These are phyloP conservation scores for Fonsecaea pedrosoi DNA, from an alignment of 2,329 filamentous ascomycete species.

Conservation along the genomic window DNA sequence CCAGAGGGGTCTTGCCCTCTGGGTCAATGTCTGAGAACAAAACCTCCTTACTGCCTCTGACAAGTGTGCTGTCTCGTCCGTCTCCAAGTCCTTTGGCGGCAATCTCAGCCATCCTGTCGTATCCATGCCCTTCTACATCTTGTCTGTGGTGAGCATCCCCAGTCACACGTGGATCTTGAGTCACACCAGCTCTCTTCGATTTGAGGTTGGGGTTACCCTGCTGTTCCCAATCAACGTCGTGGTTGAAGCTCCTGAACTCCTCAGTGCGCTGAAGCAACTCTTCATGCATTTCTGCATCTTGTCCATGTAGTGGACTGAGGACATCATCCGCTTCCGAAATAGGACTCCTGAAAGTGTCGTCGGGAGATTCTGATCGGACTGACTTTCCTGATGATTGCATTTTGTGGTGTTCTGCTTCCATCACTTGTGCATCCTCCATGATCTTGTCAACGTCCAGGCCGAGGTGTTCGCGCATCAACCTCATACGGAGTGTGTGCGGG, in stretches of 20 bases:
- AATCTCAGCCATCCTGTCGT: constrained; percentile 75
- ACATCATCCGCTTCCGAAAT: constrained; percentile 26
- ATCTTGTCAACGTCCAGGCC: constrained; percentile 95
- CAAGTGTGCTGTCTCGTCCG: constrained; percentile 74
- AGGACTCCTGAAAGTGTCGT: constrained; percentile 34
- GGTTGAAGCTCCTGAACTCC: constrained; percentile 72
- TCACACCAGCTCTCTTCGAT: constrained; percentile 59
- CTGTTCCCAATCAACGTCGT: constrained; percentile 71
- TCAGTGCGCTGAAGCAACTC: constrained; percentile 64
- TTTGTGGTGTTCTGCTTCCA: constrained; percentile 66
- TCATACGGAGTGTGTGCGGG: constrained; percentile 88
- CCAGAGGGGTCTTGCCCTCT: constrained; percentile 68
- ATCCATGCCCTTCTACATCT: constrained; percentile 79
- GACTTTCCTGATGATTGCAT: constrained; percentile 56
- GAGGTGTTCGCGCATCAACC: constrained; percentile 94
- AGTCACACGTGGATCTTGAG: constrained; percentile 64
- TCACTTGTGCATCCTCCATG: constrained; percentile 75
- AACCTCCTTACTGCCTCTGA: constrained; percentile 71
- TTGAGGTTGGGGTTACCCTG: constrained; percentile 64
- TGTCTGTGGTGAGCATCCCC: constrained; percentile 68
- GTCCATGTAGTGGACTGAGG: constrained; percentile 24
- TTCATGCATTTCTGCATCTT: constrained; percentile 50
- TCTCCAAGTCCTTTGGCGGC: constrained; percentile 65
- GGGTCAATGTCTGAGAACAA: constrained; percentile 68
- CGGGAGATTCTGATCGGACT: constrained; percentile 37